Conservation (phyloP, 2,329 filamentous ascomycete genomes). For the Macrophomina pseudophaseolina region DNA sequence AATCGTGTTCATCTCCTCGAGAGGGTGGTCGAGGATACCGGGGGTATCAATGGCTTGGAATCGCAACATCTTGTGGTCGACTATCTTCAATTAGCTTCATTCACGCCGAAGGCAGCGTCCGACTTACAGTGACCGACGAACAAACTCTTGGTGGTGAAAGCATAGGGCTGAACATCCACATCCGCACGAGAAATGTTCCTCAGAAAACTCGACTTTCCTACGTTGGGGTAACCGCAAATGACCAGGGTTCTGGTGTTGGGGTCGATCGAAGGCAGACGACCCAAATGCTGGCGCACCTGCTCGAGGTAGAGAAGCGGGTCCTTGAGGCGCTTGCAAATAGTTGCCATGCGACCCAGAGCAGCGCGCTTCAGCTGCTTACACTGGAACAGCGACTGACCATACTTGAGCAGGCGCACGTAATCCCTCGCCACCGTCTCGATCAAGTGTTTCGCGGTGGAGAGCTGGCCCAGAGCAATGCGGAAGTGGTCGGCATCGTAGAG, state of each 20-base stretch:
- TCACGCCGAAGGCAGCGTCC: not conserved
- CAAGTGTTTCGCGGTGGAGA: slow-evolving; percentile 93
- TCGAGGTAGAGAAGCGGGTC: slow-evolving; percentile 95
- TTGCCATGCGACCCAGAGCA: slow-evolving; percentile 96
- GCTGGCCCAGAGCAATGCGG: slow-evolving; percentile 91
- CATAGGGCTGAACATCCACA: slow-evolving; percentile 96
- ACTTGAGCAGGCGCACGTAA: slow-evolving; percentile 95
- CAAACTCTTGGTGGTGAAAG: slow-evolving; percentile 96
- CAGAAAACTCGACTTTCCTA: slow-evolving; percentile 96
- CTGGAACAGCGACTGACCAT: slow-evolving; percentile 95
- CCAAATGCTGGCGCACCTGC: slow-evolving; percentile 94
- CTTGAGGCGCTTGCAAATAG: slow-evolving; percentile 91
- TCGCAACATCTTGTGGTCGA: slow-evolving; percentile 90
- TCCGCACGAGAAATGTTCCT: slow-evolving; percentile 91
- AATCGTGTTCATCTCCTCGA: slow-evolving; percentile 99
- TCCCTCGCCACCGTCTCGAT: slow-evolving; percentile 96
- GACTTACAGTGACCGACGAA: slow-evolving; percentile 82
- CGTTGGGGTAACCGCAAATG: slow-evolving; percentile 97
- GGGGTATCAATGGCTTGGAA: slow-evolving; percentile 96
- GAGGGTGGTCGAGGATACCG: slow-evolving; percentile 95
- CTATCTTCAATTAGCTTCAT: slow-evolving; percentile 79
- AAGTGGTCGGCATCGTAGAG: slow-evolving; percentile 95
- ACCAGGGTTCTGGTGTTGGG: slow-evolving; percentile 95
- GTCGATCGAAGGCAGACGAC: slow-evolving; percentile 97
- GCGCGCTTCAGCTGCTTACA: slow-evolving; percentile 99